A percentile compares a stretch with the other conserved stretches of the same genome.
Evolutionary conservation across 257 asterid species (phyloP).

Genomic region (Fraxinus americana): DNA sequence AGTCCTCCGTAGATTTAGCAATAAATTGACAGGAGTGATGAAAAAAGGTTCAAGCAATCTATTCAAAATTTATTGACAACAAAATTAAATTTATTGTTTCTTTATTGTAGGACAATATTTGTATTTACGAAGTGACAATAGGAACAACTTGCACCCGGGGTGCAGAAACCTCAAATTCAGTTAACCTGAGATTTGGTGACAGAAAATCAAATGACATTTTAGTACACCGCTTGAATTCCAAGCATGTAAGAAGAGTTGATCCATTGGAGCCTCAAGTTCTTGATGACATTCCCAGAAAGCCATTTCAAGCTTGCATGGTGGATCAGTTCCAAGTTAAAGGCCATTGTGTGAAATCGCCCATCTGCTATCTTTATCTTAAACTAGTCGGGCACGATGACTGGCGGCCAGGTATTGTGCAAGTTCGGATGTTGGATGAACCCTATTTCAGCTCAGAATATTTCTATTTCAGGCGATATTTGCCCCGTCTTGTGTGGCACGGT

Average conservation of each 20-base stretch:
- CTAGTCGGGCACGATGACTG: constrained; percentile 44
- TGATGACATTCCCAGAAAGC: constrained; percentile 47
- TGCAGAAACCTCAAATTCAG: constrained; percentile 44
- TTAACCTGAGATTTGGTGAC: constrained; percentile 55
- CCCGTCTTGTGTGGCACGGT: constrained; percentile 51
- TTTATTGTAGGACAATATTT: constrained; percentile 35
- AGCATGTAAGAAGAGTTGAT: constrained; percentile 49
- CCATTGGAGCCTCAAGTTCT: constrained; percentile 51
- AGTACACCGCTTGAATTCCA: constrained; percentile 42
- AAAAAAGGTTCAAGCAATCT: not conserved
- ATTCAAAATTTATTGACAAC: not conserved
- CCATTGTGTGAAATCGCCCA: constrained; percentile 41
- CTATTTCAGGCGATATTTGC: constrained; percentile 52
- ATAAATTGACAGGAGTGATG: too few species aligned
- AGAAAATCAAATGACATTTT: constrained; percentile 42
- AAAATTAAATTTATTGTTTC: not conserved
- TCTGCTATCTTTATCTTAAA: constrained; percentile 46
- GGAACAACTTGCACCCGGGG: constrained; percentile 48
- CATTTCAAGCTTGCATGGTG: constrained; percentile 49
- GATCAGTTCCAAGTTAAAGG: constrained; percentile 45
- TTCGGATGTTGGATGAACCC: constrained; percentile 29
- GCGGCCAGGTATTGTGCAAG: constrained; percentile 49
- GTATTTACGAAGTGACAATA: constrained; percentile 41
- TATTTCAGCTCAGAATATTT: constrained; percentile 37
- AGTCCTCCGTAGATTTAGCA: too few species aligned